Evolutionary conservation across 805 yeast genomes (phyloP), one percentile per base, ranked within the genome.

Genomic region (Candida pseudofarinosa): DNA sequence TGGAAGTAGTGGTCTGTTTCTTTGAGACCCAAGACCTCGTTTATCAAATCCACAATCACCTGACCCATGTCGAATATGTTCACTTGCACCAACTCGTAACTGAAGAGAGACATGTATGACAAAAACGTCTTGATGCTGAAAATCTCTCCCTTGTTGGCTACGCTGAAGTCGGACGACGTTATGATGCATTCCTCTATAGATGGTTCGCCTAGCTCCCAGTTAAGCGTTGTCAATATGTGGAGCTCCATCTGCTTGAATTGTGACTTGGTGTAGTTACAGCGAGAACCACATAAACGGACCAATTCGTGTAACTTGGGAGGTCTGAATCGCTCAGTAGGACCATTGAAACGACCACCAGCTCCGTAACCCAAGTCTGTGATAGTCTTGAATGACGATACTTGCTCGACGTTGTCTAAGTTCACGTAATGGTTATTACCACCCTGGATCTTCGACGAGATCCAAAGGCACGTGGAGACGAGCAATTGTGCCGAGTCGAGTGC

Each of bases 391-490:
- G 55, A 48, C 23, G 44, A 41, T 40, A 56, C 44, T 35, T 51
- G 47, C 15, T 54, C 58, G 17, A 56, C 39, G 45, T 63, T 63
- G 36, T 42, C 50, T 39, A 62, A 67, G 56, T 79, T 79, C 41
- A 79, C 74, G 51, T 80, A 78, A 61, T 81, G 88, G 51, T 79
- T 80, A 60, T 83, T 81, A 32, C 88, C 88, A 38, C 88, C 88
- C 54, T 77, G 78, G n/a, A 82, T 74, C 61, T 91, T 91, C 19
- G 96, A 83, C 2, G 96, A 88, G 26, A 91, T 76, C 97, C 98
- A 91, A 30, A 91, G 68, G 47, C 96, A 88, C 3, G 96, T 88
- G 47, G 95, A 85, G 26, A 95, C 88, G 8, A 91, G 91, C 41
- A 91, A 73, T 63, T 90, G 97, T 47, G 88, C 82, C 64, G 90